Base-by-base conservation (phyloP, 2,329 filamentous ascomycete genomes). In the Taxawa tesnikishii region DNA sequence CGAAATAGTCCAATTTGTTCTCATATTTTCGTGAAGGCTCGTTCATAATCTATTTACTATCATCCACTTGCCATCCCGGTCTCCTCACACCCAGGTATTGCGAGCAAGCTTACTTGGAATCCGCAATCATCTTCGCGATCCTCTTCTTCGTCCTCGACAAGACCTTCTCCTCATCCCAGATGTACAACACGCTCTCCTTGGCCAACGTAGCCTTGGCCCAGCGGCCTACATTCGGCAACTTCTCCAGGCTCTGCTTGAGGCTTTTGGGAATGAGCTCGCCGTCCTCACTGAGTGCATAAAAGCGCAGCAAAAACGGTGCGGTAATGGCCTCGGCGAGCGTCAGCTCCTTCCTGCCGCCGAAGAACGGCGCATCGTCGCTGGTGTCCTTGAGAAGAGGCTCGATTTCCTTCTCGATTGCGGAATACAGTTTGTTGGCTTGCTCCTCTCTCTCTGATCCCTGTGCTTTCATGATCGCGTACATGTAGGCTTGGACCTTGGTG, bases 271-370 rank as follows among this genome's bases (percentile, higher is more conserved):
- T 51, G 11, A 83, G 37, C 1, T 60, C 63, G 21, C 62, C 61
- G 14, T 69, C 58, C 46, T 75, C 73, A 1, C 64, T 47, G 16
- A 73, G 62, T 1, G 61, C 54, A 27, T 75, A 61, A 13, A 77
- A 49, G 2, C 80, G 67, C 13, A 84, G 48, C 7, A 82, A 48
- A 49, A 85, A 84, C 0, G 79, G 75, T 0, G 73, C 79, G 2
- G 67, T 69, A 36, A 47, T 40, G n/a, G 30, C 29, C 70, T 90
- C 83, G 8, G 76, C 83, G 21, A 85, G 55, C 0, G 81, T 88
- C 25, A 85, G 49, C 48, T 56, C 53, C n/a, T 50, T 43, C 31
- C 54, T 60, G 1, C 62, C 62, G 1, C 57, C 59, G 36, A 65
- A 65, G 44, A 63, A 66, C 0, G 62, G 62, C 5, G 26, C 38